Evolutionary conservation across 2,329 filamentous ascomycete genomes (phyloP).

Genomic region (Aspergillus amoenus): DNA sequence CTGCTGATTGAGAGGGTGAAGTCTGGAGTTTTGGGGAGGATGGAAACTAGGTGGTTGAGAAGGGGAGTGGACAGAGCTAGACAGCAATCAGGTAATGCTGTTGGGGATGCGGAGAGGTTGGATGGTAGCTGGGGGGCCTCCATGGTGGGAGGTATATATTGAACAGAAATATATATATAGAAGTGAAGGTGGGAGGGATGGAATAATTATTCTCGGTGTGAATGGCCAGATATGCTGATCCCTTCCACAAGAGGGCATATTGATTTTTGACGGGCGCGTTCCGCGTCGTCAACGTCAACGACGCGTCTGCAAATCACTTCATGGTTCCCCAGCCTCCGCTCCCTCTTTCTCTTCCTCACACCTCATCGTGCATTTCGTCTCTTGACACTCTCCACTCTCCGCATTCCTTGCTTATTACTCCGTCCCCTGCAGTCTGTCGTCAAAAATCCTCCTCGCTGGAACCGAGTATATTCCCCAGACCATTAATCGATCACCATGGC

Average conservation of each 20-base stretch:
- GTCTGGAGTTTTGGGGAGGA: slow-evolving; percentile 26
- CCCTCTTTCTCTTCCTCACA: slow-evolving; percentile 4
- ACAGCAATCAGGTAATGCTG: slow-evolving; percentile 29
- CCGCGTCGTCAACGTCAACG: slow-evolving; percentile 19
- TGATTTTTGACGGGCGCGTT: slow-evolving; percentile 19
- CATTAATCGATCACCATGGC: background rate
- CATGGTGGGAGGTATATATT: slow-evolving; percentile 4
- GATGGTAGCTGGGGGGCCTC: slow-evolving; percentile 14
- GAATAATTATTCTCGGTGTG: background rate
- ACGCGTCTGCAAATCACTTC: background rate
- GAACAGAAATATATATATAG: background rate
- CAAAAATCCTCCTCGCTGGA: background rate
- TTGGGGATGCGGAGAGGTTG: slow-evolving; percentile 19
- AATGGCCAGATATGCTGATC: background rate
- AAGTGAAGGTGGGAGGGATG: background rate
- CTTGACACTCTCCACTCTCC: background rate
- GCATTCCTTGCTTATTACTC: background rate
- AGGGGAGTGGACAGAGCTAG: slow-evolving; percentile 28
- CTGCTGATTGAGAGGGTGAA: slow-evolving; percentile 50
- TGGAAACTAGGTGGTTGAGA: slow-evolving; percentile 14
- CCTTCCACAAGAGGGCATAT: slow-evolving; percentile 24
- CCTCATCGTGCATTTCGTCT: slow-evolving; percentile 1
- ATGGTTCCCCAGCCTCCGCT: slow-evolving; percentile 18
- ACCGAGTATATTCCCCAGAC: background rate
- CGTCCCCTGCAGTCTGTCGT: background rate